Conservation (phyloP, 148 eudicot genomes). For the Polygonum aviculare region DNA sequence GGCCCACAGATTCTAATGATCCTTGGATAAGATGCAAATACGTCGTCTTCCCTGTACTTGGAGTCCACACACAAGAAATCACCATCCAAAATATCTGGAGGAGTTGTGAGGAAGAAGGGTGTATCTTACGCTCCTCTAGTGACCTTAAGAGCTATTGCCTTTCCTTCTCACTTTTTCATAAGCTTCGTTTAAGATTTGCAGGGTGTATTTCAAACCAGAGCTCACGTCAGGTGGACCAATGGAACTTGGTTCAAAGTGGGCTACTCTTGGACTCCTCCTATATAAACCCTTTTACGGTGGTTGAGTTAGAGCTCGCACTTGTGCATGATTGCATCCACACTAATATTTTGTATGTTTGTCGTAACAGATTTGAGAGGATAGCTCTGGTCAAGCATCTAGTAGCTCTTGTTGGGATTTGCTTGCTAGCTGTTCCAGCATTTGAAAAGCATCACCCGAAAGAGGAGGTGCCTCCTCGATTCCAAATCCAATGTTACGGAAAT, state of each 20-base stretch:
- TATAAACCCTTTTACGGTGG: neutral
- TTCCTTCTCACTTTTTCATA: neutral
- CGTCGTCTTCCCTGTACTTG: no score
- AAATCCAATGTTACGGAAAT: no score
- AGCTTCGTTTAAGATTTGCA: neutral
- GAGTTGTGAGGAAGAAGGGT: neutral
- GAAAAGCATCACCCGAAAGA: neutral
- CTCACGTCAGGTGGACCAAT: neutral
- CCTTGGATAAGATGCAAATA: neutral
- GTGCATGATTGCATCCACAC: neutral
- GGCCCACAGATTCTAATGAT: neutral
- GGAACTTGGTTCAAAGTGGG: neutral
- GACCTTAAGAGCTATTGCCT: neutral
- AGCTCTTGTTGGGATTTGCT: neutral
- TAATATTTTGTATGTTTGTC: no score
- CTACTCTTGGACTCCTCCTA: neutral
- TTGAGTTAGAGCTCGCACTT: neutral
- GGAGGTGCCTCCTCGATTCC: no score
- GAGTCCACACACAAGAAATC: no score
- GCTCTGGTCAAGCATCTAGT: neutral
- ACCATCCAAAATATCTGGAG: neutral
- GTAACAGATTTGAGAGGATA: no score
- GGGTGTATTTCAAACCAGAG: neutral
- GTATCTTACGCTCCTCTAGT: neutral
- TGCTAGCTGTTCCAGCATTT: neutral